Base-by-base conservation (phyloP, 1,284 basidiomycete genomes). In the Austroboletus novae-zelandiae region DNA sequence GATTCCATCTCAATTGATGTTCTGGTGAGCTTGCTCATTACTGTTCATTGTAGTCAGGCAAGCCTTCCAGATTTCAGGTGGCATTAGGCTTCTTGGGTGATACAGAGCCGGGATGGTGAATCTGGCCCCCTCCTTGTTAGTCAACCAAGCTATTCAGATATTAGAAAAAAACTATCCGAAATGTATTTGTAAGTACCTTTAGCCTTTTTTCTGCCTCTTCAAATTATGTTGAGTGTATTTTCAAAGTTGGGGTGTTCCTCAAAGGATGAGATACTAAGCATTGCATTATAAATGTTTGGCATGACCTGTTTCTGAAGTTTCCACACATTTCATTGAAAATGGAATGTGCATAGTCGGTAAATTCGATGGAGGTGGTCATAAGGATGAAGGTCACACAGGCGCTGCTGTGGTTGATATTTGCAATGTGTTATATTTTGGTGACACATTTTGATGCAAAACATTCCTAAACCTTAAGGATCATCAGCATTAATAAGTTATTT, bases 41-140 rank as follows among this genome's bases (percentile, higher is more conserved):
- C 51, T 25, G 18, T 54, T 54, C 34, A 46, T 52, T 40, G 49
- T 54, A 6, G 43, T 43, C 18, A 43, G 46, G 3, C 5, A 54
- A 4, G 46, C 53, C 10, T 53, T 44, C 35, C 48, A 53, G 0
- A 53, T 3, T 0, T 50, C 13, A 3, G 40, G 2, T 0, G 51
- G 45, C 37, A 55, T 53, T 1, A 50, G 32, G 13, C 51, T 55
- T 1, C 5, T 2, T 18, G 44, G 35, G 9, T 20, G 36, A 17
- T 55, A 55, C 1, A 55, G 15, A 5, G 42, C 51, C 30, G 45
- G 45, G 3, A 53, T 39, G 0, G 10, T n/a, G n/a, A 54, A 52
- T 1, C 6, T 3, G 5, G 15, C 9, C 9, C 18, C 17, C 0
- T 43, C 9, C 8, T 54, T 52, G 13, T 54, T 34, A 3, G 1